phyloP scores from a whole-genome alignment of 1,284 basidiomycete genomes.

The Cryptococcus sp. region DNA sequence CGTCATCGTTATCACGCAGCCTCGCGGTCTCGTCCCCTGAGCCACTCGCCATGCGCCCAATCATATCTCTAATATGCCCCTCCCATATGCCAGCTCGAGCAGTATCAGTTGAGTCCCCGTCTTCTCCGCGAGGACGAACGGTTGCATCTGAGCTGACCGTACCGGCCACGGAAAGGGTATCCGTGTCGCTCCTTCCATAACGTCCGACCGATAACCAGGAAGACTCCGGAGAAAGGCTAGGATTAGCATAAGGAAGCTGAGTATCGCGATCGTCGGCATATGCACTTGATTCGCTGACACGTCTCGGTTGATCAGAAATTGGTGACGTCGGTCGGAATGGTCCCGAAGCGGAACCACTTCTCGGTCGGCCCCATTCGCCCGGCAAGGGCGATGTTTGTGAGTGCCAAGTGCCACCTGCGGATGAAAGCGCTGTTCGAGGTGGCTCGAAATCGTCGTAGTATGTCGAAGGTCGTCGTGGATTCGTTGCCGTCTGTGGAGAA shows the following conservation, averaged over 20 bases:
- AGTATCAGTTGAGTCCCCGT: constrained; percentile 39
- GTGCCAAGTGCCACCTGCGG: constrained; percentile 10
- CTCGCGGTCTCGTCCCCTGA: constrained; percentile 15
- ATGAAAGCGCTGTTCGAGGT: constrained; percentile 17
- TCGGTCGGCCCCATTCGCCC: constrained; percentile 18
- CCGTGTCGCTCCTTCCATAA: constrained; percentile 23
- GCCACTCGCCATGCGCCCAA: constrained; percentile 13
- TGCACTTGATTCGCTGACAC: constrained; percentile 25
- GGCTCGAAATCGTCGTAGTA: constrained; percentile 29
- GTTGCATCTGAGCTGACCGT: constrained; percentile 40
- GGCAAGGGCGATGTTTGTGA: constrained; percentile 6
- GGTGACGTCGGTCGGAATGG: constrained; percentile 14
- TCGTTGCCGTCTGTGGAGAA: constrained; percentile 39
- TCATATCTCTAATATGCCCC: constrained; percentile 30
- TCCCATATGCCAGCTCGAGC: constrained; percentile 41
- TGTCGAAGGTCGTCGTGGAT: constrained; percentile 31
- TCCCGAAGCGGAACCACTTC: constrained; percentile 33
- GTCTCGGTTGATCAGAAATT: constrained; percentile 16
- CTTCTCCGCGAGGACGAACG: constrained; percentile 20
- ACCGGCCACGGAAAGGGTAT: constrained; percentile 26
- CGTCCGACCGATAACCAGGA: constrained; percentile 23
- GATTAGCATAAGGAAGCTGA: constrained; percentile 26
- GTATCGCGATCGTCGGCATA: constrained; percentile 16
- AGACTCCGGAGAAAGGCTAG: constrained; percentile 22
- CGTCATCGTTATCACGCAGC: constrained; percentile 21